Percentiles rank a stretch among this genome's conserved stretches.
Conservation (phyloP, 306 rosid species). For the Cicer arietinum region DNA sequence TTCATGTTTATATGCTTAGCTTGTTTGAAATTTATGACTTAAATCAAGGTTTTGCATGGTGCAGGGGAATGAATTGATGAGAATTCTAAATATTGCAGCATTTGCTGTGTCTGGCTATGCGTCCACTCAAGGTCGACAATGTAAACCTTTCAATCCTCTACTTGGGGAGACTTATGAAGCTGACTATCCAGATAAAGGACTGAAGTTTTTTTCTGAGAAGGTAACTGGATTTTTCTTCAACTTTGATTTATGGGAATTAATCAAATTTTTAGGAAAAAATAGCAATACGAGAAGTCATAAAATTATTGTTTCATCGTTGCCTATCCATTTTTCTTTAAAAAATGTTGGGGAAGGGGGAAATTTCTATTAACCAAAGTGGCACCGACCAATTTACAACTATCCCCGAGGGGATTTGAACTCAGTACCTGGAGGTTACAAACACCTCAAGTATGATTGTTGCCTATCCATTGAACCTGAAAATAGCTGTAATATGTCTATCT, state of each 20-base stretch:
- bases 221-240: conserved; percentile 50
- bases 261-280: conserved; percentile 9
- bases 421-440: too few species aligned
- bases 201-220: conserved; percentile 89
- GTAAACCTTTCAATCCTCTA: conserved; percentile 98
- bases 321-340: background rate
- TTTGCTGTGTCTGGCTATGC: conserved; percentile 99
- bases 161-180: conserved; percentile 99
- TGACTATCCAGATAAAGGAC: conserved; percentile 98
- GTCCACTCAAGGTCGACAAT: conserved; percentile 96
- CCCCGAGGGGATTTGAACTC: too few species aligned
- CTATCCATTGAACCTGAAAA: conserved; percentile 27
- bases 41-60: conserved; percentile 50
- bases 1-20: conserved; percentile 22
- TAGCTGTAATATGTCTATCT: conserved; percentile 23
- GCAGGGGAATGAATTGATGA: conserved; percentile 98
- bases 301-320: conserved; percentile 27
- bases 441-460: background rate
- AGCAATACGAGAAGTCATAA: conserved; percentile 24
- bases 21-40: conserved; percentile 45
- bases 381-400: too few species aligned
- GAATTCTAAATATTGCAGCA: conserved; percentile 88
- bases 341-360: too few species aligned
- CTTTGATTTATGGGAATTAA: conserved; percentile 12
- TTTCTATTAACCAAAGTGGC: too few species aligned